Base-by-base conservation (phyloP, 306 rosid species). In the Cucumis melo region DNA sequence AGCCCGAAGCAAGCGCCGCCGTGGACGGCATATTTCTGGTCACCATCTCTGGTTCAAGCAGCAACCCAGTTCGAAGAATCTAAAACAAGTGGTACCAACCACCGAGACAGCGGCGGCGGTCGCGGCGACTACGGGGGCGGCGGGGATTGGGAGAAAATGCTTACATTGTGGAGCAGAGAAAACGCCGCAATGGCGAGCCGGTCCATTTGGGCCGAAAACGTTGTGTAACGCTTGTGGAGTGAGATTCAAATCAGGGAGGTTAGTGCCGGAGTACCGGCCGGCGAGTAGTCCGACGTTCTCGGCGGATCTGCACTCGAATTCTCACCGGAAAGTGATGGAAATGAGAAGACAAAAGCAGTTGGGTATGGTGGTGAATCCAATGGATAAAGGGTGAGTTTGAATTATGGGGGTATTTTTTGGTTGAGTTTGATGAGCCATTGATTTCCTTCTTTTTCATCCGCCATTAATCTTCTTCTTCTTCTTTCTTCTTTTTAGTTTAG, bases 211-310 rank as follows among this genome's bases (percentile, higher is more conserved):
- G 38, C 90, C 85, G 0, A 87, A 89, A 48, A 92, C 96, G 10
- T 87, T 92, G 4, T 92, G 98, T 60, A 92, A 92, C 82, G 96
- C 98, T 14, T 92, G 94, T 77, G 96, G 96, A 14, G 90, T 89
- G 41, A 78, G 94, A 80, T 87, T 48, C 67, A 92, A 84, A 80
- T 88, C 96, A 7, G 93, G 96, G 24, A 64, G 93, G 71, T 82
- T 92, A 54, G 93, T 84, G 71, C 88, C 93, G 7, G 93, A 90
- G 79, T 88, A 90, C 78, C 89, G 96, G 10, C 96, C 98, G 13
- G 93, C 91, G 4, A 85, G 84, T 54, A 89, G 93, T 84, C 94
- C 92, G 12, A 78, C 91, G 51, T 92, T 85, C 81, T 84, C 78
- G n/a, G 64, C 70, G 29, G 86, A 80, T 17, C 19, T 82, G 79